These are phyloP conservation scores for Chalciporus chontae DNA, from an alignment of 768 basidiomycete genomes.

Conservation along the genomic window DNA sequence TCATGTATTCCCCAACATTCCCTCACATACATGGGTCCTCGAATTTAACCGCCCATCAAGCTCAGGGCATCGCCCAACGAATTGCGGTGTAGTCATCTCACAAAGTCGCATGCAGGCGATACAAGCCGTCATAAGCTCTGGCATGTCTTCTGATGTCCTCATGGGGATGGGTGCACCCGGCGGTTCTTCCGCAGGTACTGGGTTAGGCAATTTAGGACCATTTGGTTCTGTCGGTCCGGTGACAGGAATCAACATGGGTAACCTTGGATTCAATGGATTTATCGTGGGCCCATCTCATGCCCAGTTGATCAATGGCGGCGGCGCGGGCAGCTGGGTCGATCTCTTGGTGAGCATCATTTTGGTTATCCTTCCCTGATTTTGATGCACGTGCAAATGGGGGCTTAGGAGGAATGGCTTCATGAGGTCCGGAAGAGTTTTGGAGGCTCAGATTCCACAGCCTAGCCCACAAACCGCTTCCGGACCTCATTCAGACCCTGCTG, in stretches of 20 bases:
- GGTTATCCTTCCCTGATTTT: background rate
- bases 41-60: conserved; percentile 54
- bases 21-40: conserved; percentile 54
- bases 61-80: conserved; percentile 38
- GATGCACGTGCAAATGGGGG: background rate
- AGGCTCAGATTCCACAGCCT: background rate
- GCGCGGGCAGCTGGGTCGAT: conserved; percentile 26
- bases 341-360: conserved; percentile 23
- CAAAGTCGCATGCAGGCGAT: conserved; percentile 74
- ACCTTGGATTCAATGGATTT: conserved; percentile 23
- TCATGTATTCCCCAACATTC: conserved; percentile 20
- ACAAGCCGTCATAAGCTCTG: conserved; percentile 53
- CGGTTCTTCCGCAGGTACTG: conserved; percentile 10
- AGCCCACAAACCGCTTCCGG: background rate
- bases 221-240: conserved; percentile 23
- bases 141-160: conserved; percentile 21
- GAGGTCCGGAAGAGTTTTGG: background rate
- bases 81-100: conserved; percentile 62
- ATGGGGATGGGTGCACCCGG: conserved; percentile 20
- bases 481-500: background rate
- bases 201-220: conserved; percentile 22
- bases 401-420: background rate
- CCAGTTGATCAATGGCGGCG: conserved; percentile 14
- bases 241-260: conserved; percentile 21
- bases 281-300: conserved; percentile 22